phyloP scores from a whole-genome alignment of 2,329 filamentous ascomycete genomes.

The Monilinia fructigena region DNA sequence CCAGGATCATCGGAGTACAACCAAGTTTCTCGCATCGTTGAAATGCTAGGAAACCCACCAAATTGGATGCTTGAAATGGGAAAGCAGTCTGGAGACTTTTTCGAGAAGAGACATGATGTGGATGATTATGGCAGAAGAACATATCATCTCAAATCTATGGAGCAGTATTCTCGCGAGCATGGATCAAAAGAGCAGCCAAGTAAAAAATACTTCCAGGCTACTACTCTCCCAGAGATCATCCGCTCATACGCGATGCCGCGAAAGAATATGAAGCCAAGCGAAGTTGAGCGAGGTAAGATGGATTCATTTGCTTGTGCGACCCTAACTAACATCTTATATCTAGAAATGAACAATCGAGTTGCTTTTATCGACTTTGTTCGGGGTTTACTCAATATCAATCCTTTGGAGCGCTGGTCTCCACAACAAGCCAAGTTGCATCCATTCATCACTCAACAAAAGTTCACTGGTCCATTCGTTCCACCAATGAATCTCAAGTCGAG shows the following conservation, averaged over 20 bases:
- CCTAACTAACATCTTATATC: slow-evolving; percentile 27
- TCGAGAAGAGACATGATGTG: slow-evolving; percentile 76
- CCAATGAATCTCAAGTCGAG: slow-evolving; percentile 94
- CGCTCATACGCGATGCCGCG: slow-evolving; percentile 96
- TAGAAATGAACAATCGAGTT: slow-evolving; percentile 97
- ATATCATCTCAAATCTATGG: slow-evolving; percentile 94
- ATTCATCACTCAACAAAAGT: slow-evolving; percentile 98
- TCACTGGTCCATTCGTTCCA: slow-evolving; percentile 90
- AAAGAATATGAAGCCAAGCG: slow-evolving; percentile 98
- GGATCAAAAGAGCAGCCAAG: slow-evolving; percentile 97
- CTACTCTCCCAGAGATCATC: slow-evolving; percentile 92
- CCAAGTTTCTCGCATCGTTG: slow-evolving; percentile 92
- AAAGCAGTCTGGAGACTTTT: slow-evolving; percentile 96
- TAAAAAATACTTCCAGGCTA: slow-evolving; percentile 99
- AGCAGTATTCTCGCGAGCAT: slow-evolving; percentile 94
- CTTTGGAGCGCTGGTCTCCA: slow-evolving; percentile 93
- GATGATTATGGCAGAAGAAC: slow-evolving; percentile 92
- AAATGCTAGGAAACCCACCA: slow-evolving; percentile 95
- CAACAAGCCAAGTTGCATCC: slow-evolving; percentile 96
- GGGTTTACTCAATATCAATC: slow-evolving; percentile 89
- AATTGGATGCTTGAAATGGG: slow-evolving; percentile 99
- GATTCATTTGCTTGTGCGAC: slow-evolving; percentile 23
- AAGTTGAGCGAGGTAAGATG: slow-evolving; percentile 85
- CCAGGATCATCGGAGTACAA: slow-evolving; percentile 98
- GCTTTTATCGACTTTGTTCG: slow-evolving; percentile 98